phyloP scores from a whole-genome alignment of 257 asterid genomes.

The Ajuga chamaepitys region DNA sequence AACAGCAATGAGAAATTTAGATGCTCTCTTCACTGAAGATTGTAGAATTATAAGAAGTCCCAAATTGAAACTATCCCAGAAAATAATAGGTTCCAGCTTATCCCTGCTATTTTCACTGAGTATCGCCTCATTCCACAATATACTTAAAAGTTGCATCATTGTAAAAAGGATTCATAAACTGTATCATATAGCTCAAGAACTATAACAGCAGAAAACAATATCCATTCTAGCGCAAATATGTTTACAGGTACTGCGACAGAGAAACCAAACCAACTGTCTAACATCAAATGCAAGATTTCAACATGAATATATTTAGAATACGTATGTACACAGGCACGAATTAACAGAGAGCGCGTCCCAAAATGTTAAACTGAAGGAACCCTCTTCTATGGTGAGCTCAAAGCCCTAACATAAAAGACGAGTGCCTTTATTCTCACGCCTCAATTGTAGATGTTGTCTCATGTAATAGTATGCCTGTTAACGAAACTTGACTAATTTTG shows the following conservation, averaged over 20 bases:
- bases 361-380: not conserved
- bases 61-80: no score
- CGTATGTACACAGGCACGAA: conserved; percentile 24
- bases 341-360: conserved; percentile 2
- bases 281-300: conserved; percentile 15
- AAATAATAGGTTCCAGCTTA: no score
- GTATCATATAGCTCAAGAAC: not conserved
- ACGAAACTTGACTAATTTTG: conserved; percentile 21
- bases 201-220: not conserved
- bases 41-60: no score
- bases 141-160: no score
- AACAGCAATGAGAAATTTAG: no score
- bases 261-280: conserved; percentile 1
- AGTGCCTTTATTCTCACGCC: conserved; percentile 30
- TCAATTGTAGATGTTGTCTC: conserved; percentile 19
- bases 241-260: no score
- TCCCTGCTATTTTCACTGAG: no score
- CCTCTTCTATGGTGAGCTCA: conserved; percentile 3
- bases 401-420: conserved; percentile 11
- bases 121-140: no score
- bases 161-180: not conserved
- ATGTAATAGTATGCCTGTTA: conserved; percentile 20
- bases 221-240: no score
- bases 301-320: conserved; percentile 9
- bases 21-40: no score